A percentile compares a stretch with the other conserved stretches of the same genome.
These are phyloP conservation scores for Monocercomonoides exilis DNA, from an alignment of 78 protist genomes.

Conservation along the genomic window DNA sequence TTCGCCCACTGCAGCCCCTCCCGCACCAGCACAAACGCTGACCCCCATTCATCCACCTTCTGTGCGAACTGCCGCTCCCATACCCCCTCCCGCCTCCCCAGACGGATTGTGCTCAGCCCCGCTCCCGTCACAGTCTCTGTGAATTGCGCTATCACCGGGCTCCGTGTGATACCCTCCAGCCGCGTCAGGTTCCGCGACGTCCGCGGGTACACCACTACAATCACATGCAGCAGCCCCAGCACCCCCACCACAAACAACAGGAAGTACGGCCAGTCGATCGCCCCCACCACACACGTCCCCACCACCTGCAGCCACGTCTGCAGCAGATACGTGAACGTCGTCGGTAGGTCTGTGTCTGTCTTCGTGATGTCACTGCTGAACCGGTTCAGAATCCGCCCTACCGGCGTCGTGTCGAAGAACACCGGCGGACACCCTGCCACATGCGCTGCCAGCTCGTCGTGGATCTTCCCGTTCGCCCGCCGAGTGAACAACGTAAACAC, in stretches of 20 bases:
- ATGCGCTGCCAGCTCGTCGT: conserved; percentile 8
- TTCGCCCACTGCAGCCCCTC: not conserved
- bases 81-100: not conserved
- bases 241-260: not conserved
- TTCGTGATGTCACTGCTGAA: conserved; percentile 51
- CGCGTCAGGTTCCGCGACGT: conserved; percentile 9
- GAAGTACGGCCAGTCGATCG: not conserved
- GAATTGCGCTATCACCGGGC: not conserved
- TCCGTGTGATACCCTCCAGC: not conserved
- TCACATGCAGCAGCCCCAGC: not conserved
- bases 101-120: not conserved
- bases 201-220: not conserved
- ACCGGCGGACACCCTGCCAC: conserved; percentile 72
- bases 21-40: not conserved
- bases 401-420: conserved; percentile 92
- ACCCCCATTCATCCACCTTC: not conserved
- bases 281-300: not conserved
- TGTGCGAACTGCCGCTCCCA: not conserved
- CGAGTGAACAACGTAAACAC: no score
- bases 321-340: not conserved
- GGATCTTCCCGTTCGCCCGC: conserved; percentile 3
- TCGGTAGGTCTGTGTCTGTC: not conserved
- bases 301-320: not conserved
- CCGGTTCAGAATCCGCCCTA: conserved; percentile 89
- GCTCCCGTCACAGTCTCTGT: not conserved